Base-by-base conservation (phyloP, 768 basidiomycete species). In the Lactifluus volemus region DNA sequence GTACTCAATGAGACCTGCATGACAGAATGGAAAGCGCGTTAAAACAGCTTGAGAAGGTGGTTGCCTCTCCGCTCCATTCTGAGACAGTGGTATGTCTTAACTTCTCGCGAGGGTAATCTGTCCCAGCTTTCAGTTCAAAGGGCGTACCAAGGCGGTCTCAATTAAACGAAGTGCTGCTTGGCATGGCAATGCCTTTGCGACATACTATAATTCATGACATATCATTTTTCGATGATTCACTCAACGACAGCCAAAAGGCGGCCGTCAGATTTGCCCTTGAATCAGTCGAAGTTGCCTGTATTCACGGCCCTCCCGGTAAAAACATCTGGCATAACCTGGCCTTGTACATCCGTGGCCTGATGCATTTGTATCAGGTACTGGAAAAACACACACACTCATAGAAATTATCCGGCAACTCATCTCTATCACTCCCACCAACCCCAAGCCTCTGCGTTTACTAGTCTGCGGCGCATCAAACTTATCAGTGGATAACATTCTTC, bases 381-480 rank as follows among this genome's bases (percentile, higher is more conserved):
- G 96, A 7, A 98, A 98, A 77, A 99, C 96, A 0, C 90, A 93
- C 66, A 97, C 96, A 0, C 78, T 99, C 17, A 88, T 98, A 38
- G 96, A 99, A 72, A 81, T 97, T 53, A 90, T 98, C 60, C 84
- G 90, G 32, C 95, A 98, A 68, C 73, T 94, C 25, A 83, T 84
- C 1, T 74, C 78, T 4, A 67, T 73, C 42, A 76, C 80, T 0
- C 64, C 78, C 2, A 64, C 71, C 14, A 82, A 80, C 63, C 77
- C 79, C 14, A 81, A 79, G 62, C 76, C 82, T 2, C 73, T 77
- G 41, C 81, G 86, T 36, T 74, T 97, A 4, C 82, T 98, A 12
- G 86, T 98, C 4, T 97, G 95, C 68, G 93, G 94, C 21, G 94
- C 93, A 8, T 93, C 90, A 3, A 97, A 99, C 67, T 77, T 99